phyloP scores from a whole-genome alignment of 176 grass and related monocot species.

The Paspalum notatum region DNA sequence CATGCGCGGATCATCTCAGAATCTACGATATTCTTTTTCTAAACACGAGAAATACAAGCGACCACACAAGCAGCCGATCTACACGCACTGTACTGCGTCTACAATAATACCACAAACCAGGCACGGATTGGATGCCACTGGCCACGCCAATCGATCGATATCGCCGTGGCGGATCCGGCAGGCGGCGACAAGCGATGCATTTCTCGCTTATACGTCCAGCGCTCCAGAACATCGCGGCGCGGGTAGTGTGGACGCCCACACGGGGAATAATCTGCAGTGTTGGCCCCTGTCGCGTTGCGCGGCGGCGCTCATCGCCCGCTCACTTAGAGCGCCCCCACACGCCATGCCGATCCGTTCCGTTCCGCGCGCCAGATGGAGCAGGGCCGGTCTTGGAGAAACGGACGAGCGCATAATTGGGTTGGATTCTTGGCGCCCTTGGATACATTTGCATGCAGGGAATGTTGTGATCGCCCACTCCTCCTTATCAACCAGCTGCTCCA shows the following conservation, averaged over 20 bases:
- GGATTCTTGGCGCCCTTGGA: conserved; percentile 30
- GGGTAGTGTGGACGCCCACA: conserved; percentile 20
- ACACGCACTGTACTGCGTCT: not conserved
- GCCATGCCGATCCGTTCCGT: not conserved
- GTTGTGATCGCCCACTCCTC: conserved; percentile 31
- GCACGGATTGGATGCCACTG: not conserved
- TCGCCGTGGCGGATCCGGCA: no score
- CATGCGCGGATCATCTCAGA: not conserved
- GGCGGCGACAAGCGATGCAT: not conserved
- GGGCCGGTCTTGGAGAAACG: conserved; percentile 23
- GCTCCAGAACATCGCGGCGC: not conserved
- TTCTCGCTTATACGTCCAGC: not conserved
- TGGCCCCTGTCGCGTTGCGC: not conserved
- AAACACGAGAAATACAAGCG: not conserved
- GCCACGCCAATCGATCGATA: not conserved
- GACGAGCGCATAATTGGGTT: conserved; percentile 6
- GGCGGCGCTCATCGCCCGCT: conserved; percentile 9
- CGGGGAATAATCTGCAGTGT: conserved; percentile 37
- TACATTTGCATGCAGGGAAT: conserved; percentile 21
- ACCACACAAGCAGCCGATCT: not conserved
- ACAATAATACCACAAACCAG: not conserved
- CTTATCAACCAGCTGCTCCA: not conserved
- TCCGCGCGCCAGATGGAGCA: not conserved
- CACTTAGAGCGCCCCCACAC: conserved; percentile 12
- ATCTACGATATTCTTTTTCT: not conserved